phyloP scores from a whole-genome alignment of 805 yeast species.

The Saturnispora kantuleensis region DNA sequence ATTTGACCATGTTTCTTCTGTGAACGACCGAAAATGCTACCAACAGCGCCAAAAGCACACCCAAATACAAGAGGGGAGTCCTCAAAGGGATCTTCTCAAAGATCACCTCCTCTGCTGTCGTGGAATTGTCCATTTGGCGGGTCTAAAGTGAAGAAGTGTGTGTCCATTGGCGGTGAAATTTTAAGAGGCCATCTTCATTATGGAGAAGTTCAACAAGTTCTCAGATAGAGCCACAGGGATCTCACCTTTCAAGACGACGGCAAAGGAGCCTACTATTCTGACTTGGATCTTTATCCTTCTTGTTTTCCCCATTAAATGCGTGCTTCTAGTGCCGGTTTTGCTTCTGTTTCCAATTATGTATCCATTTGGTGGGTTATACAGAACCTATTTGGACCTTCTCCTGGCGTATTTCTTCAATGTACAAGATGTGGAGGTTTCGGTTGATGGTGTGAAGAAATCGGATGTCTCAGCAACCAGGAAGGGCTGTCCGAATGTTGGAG shows the following conservation, averaged over 20 bases:
- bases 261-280: constrained; percentile 15
- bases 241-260: constrained; percentile 68
- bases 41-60: constrained; percentile 55
- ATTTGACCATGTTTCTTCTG: constrained; percentile 25
- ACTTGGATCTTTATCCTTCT: constrained; percentile 7
- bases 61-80: constrained; percentile 73
- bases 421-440: constrained; percentile 23
- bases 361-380: constrained; percentile 11
- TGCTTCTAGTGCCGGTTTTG: constrained; percentile 18
- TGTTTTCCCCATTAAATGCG: constrained; percentile 8
- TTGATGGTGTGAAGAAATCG: constrained; percentile 42
- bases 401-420: constrained; percentile 28
- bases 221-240: constrained; percentile 92
- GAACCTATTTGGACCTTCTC: constrained; percentile 13
- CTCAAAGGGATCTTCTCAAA: constrained; percentile 38
- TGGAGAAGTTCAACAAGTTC: constrained; percentile 81
- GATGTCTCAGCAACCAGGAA: constrained; percentile 25
- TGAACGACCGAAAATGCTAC: constrained; percentile 61
- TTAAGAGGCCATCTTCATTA: constrained; percentile 15
- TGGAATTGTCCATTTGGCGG: constrained; percentile 4
- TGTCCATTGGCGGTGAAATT: background rate
- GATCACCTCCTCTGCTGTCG: constrained; percentile 5
- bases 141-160: background rate
- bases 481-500: constrained; percentile 33
- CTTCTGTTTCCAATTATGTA: constrained; percentile 15